A percentile compares a stretch with the other conserved stretches of the same genome.
Evolutionary conservation across 192 early-diverging fungal genomes (phyloP).

Genomic region (Coemansia guatemalensis): DNA sequence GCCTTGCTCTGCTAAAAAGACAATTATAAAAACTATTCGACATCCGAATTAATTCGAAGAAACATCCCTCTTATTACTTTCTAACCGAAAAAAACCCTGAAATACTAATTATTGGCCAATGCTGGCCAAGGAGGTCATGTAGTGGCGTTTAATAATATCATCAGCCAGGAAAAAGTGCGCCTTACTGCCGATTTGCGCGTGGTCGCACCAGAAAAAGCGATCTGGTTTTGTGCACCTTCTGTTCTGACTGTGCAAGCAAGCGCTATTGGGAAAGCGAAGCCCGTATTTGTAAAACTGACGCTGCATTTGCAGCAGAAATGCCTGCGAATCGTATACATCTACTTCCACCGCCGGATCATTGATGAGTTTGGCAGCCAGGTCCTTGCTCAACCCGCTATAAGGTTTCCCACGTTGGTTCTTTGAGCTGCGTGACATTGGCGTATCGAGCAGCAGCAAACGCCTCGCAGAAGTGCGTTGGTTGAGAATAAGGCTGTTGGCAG

Average conservation of each 20-base stretch:
- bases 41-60: no score
- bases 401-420: no score
- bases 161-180: constrained; percentile 35
- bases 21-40: no score
- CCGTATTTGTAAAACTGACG: constrained; percentile 35
- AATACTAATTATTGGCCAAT: not conserved
- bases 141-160: constrained; percentile 27
- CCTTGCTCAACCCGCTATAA: not conserved
- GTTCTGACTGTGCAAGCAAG: constrained; percentile 14
- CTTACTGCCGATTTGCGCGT: constrained; percentile 16
- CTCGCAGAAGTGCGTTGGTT: not conserved
- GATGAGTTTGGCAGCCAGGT: constrained; percentile 4
- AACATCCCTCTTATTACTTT: no score
- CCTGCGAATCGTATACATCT: constrained; percentile 7
- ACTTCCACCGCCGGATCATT: constrained; percentile 13
- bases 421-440: constrained; percentile 7
- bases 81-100: no score
- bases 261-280: constrained; percentile 12
- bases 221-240: constrained; percentile 17
- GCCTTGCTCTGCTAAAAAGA: no score
- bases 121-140: constrained; percentile 2
- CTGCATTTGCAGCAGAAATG: constrained; percentile 26
- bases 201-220: constrained; percentile 38
- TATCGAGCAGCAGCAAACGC: constrained; percentile 16
- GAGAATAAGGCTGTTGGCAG: constrained; percentile 21